Evolutionary conservation across 306 rosid genomes (phyloP), one percentile per base, ranked within the genome.

Genomic region (Dryas drummondii): DNA sequence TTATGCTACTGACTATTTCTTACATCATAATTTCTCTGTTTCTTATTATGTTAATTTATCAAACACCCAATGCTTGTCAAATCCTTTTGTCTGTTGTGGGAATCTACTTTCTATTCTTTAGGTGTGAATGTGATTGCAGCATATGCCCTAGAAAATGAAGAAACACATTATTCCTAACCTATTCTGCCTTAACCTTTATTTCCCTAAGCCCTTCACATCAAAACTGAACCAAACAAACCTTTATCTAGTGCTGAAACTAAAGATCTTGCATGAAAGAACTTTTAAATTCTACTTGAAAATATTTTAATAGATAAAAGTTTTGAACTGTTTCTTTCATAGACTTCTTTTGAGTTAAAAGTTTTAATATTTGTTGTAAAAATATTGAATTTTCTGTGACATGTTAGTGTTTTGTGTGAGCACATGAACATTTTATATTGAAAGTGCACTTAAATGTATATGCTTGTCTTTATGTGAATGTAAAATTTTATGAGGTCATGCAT

Each of bases 1-100:
- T 50, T 57, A 79, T 69, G 68, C 51, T 16, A 49, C 26, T 16
- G 46, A 55, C 19, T 22, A 41, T 47, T 17, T 79, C 67, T 81
- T 70, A 37, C 61, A 55, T 42, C 7, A 71, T 11, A 59, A 27
- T 59, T 9, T 13, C 7, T 19, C 13, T 57, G 22, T 57, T 57
- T 57, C 41, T 57, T 32, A 32, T 32, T 32, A 32, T 32, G 37
- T 32, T 32, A 22, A 42, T 4, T 42, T 64, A 8, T 62, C 67
- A 59, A 27, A 47, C 37, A 50, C 53, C 51, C 66, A 19, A 77
- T 73, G 42, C 52, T 55, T 0, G 22, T 48, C 50, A 13, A 37
- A 61, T 3, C 46, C 17, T 13, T 61, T 58, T 11, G 9, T 22
- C 14, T 22, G 63, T 26, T 59, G 65, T 1, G 40, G 44, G 45